phyloP scores from a whole-genome alignment of 805 yeast genomes.

The Diddensiella santjacobensis region DNA sequence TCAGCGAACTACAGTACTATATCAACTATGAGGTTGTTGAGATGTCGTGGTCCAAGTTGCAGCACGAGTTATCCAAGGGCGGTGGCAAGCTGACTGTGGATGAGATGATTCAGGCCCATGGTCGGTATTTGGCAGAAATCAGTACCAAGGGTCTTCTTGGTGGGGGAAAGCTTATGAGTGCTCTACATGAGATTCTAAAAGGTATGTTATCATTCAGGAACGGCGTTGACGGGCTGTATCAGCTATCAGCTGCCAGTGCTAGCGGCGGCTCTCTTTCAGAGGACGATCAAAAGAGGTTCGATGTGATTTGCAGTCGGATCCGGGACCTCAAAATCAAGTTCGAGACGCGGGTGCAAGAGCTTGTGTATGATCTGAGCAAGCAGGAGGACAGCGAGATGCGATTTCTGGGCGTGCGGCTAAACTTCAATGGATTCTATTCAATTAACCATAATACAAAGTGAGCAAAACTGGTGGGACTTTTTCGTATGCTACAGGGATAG shows the following conservation, averaged over 20 bases:
- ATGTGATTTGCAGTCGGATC: slow-evolving; percentile 18
- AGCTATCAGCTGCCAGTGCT: slow-evolving; percentile 17
- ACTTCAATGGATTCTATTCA: slow-evolving; percentile 35
- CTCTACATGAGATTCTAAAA: slow-evolving; percentile 33
- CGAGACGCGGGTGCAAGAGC: slow-evolving; percentile 22
- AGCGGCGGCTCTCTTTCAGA: slow-evolving; percentile 6
- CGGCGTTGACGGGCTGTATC: slow-evolving; percentile 24
- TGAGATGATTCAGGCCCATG: slow-evolving; percentile 34
- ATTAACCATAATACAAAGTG: background rate
- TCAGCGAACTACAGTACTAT: slow-evolving; percentile 35
- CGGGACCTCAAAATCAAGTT: slow-evolving; percentile 20
- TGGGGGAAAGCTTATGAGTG: slow-evolving; percentile 27
- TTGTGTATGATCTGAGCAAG: slow-evolving; percentile 27
- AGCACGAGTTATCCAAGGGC: slow-evolving; percentile 20
- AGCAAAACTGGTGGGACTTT: background rate
- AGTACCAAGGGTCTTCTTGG: slow-evolving; percentile 33
- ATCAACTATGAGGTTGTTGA: slow-evolving; percentile 37
- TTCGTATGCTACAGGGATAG: slow-evolving; percentile 7
- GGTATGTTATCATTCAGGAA: slow-evolving; percentile 27
- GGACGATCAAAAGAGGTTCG: slow-evolving; percentile 17
- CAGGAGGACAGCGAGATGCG: slow-evolving; percentile 33
- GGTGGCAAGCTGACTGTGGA: slow-evolving; percentile 32
- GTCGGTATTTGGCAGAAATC: slow-evolving; percentile 30
- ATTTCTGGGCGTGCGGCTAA: slow-evolving; percentile 34
- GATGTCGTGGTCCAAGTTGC: slow-evolving; percentile 34